Percentiles rank a stretch among this genome's conserved stretches.
phyloP scores from a whole-genome alignment of 2,329 filamentous ascomycete species.

The Endoconidiophora laricicola region DNA sequence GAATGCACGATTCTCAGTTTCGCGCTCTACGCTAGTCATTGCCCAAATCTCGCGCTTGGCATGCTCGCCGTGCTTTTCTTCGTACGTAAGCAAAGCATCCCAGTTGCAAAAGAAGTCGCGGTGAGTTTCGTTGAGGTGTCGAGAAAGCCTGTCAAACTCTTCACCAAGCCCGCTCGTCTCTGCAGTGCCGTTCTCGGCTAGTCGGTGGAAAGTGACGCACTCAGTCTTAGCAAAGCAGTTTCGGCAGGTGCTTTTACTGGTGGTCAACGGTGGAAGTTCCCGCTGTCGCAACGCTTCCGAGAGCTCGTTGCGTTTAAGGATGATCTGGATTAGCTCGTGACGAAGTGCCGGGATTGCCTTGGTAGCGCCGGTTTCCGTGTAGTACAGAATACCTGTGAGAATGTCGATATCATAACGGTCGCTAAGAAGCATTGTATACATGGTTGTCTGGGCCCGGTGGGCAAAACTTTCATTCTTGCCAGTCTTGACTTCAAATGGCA shows the following conservation, averaged over 20 bases:
- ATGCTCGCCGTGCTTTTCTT: constrained; percentile 80
- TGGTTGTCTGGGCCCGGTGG: constrained; percentile 82
- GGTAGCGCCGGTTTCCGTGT: constrained; percentile 79
- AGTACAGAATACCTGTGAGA: constrained; percentile 80
- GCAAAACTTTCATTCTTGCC: constrained; percentile 67
- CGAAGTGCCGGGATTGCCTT: constrained; percentile 71
- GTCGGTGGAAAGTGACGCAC: constrained; percentile 86
- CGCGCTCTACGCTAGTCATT: constrained; percentile 76
- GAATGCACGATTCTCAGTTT: constrained; percentile 80
- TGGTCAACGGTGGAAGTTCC: constrained; percentile 72
- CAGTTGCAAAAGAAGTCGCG: constrained; percentile 83
- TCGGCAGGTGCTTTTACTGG: constrained; percentile 63
- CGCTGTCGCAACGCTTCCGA: constrained; percentile 73
- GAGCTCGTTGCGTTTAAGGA: constrained; percentile 84
- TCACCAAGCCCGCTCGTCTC: constrained; percentile 67
- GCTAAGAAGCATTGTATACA: constrained; percentile 83
- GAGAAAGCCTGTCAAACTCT: constrained; percentile 67
- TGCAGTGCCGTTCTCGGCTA: constrained; percentile 68
- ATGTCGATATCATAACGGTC: constrained; percentile 92
- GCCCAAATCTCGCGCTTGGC: constrained; percentile 88
- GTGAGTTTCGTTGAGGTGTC: constrained; percentile 58
- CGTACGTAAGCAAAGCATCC: constrained; percentile 83
- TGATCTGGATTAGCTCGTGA: constrained; percentile 86
- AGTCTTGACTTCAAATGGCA: constrained; percentile 92
- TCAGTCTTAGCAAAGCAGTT: constrained; percentile 80